Evolutionary conservation across 108 stramenopile genomes (phyloP).

Genomic region (Nitzschia sp.): DNA sequence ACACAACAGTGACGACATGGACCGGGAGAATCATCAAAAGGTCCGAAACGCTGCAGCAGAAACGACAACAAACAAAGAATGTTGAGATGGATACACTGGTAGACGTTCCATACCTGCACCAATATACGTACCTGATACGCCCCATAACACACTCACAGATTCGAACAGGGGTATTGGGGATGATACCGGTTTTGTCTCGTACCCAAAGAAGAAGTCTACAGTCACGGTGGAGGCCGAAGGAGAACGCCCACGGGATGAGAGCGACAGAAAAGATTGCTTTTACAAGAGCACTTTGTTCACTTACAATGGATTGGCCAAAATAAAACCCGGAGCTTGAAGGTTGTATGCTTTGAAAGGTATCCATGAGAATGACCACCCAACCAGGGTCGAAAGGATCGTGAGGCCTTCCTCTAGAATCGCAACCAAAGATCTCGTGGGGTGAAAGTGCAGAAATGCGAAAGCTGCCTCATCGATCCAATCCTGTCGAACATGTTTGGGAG

Average conservation of each 20-base stretch:
- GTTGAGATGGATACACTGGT: neutral
- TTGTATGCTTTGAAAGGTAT: slow-evolving; percentile 13
- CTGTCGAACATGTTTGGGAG: neutral
- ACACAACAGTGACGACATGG: slow-evolving; percentile 16
- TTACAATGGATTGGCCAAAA: slow-evolving; percentile 25
- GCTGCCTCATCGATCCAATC: neutral
- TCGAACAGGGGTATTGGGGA: slow-evolving; percentile 45
- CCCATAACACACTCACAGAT: slow-evolving; percentile 46
- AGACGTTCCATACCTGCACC: neutral
- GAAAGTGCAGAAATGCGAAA: too few relatives aligned
- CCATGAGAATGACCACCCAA: neutral
- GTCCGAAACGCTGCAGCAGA: neutral
- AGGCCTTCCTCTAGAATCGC: neutral
- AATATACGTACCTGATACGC: slow-evolving; percentile 20
- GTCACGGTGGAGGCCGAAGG: too few relatives aligned
- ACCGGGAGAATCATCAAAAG: neutral
- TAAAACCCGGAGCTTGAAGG: slow-evolving; percentile 22
- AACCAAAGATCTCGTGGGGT: neutral
- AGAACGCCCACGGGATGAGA: too few relatives aligned
- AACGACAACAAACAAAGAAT: neutral
- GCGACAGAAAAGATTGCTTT: neutral
- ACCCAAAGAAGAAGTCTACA: slow-evolving; percentile 36
- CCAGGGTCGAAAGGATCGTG: neutral
- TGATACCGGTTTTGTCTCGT: slow-evolving; percentile 27
- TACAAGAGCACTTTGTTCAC: neutral